Base-by-base conservation (phyloP, 2,329 filamentous ascomycete genomes). In the Corynespora cassiicola region DNA sequence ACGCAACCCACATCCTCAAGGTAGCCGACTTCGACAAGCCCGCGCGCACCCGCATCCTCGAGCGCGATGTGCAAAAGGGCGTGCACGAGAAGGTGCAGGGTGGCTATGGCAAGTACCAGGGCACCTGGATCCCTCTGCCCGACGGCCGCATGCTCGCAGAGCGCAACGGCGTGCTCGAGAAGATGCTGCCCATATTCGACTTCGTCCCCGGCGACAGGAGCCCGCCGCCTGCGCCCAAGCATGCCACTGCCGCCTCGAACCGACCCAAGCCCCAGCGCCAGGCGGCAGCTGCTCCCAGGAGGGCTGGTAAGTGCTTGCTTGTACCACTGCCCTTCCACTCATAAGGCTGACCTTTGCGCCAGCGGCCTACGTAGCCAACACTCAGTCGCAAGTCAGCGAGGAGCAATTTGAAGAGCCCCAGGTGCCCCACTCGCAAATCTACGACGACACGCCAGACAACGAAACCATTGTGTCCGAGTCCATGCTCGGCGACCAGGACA, bases 1-100 rank as follows among this genome's bases (percentile, higher is more conserved):
- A 99, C 76, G 94, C 94, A n/a, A 99, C 94, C 36, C 94, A 99
- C 65, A 97, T 99, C 44, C 76, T 99, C 31, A 99, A 99, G 66
- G 90, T 95, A 25, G 94, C 94, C 47, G 92, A 92, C 39, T 96
- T 96, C 63, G 94, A 99, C 71, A 99, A 99, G 71, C 94, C 94
- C 3, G 90, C 92, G 9, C 81, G 94, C 65, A 99, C 94, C 25
- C 83, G 94, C 49, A 97, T 99, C 40, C 80, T 99, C 5, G 94
- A 99, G 73, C 83, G 94, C 52, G 94, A 99, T 63, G 92, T 99
- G 6, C 94, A 99, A 63, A 96, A 96, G 69, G 92, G 95, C 27
- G 80, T 87, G 5, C 94, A 99, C 65, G 94, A 97, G 73, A 99
- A 99, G 74, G 91, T 99, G 5, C 94, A 99, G 66, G 94, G 92